Base-by-base conservation (phyloP, 305 asterid genomes). In the Andrographis paniculata region DNA sequence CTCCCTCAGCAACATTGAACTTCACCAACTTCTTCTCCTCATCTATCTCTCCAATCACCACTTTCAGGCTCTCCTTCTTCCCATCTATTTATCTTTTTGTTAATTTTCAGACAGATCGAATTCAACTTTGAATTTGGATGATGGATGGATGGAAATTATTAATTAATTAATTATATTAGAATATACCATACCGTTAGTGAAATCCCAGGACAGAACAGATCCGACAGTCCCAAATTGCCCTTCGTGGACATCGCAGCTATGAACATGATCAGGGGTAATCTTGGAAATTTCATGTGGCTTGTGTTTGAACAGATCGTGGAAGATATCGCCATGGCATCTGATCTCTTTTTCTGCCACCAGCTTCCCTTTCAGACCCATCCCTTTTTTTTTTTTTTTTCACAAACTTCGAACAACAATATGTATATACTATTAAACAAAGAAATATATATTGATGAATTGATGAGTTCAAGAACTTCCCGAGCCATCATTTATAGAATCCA, bases 21-120 rank as follows among this genome's bases (percentile, higher is more conserved):
- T 37, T 40, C 1, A 52, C 14, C 6, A 23, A 38, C 21, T 20
- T 36, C 14, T 50, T 50, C 11, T 13, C 36, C 6, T 36, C 45
- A 27, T 50, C 56, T 14, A 50, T 20, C n/a, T 31, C 56, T 50
- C 37, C 45, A 4, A 50, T 37, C 12, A 50, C 20, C n/a, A 19
- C 20, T 14, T 50, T 36, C 3, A 33, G 20, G 6, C 6, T n/a
- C 19, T n/a, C 6, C 17, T 36, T 15, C 5, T 50, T 14, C 15
- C 57, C 57, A 0, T 39, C 56, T 50, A 20, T 9, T 15, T 17
- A 14, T 16, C 6, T 2, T 33, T 2, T n/a, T n/a, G n/a, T n/a
- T n/a, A n/a, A n/a, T n/a, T n/a, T n/a, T n/a, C n/a, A n/a, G n/a
- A n/a, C n/a, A n/a, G n/a, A n/a, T n/a, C n/a, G n/a, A n/a, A n/a